Evolutionary conservation across 2,329 filamentous ascomycete genomes (phyloP).

Genomic region (Capronia coronata): DNA sequence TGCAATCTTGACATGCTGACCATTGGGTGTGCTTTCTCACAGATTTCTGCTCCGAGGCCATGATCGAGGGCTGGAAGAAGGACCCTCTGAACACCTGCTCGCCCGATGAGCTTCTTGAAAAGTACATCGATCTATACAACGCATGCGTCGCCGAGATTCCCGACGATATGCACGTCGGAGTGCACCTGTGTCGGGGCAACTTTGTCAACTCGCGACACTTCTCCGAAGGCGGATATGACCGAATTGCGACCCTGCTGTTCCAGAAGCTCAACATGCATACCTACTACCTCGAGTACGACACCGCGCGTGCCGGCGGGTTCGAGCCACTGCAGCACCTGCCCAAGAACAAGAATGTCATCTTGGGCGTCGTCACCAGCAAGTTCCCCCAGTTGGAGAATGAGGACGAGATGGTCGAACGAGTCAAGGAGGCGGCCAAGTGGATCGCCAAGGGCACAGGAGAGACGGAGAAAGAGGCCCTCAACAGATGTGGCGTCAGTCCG

Average conservation of each 20-base stretch:
- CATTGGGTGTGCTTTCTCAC: too few relatives aligned
- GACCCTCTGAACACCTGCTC: constrained; percentile 59
- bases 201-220: constrained; percentile 57
- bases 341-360: constrained; percentile 51
- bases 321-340: constrained; percentile 54
- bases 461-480: constrained; percentile 57
- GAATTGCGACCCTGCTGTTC: constrained; percentile 57
- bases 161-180: constrained; percentile 62
- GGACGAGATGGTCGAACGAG: constrained; percentile 50
- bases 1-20: too few relatives aligned
- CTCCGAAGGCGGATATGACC: constrained; percentile 56
- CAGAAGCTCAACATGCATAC: constrained; percentile 52
- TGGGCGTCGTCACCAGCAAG: constrained; percentile 56
- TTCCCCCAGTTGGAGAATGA: constrained; percentile 52
- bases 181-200: constrained; percentile 60
- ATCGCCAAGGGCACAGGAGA: constrained; percentile 58
- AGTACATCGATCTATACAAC: constrained; percentile 67
- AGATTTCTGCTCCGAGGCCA: constrained; percentile 63
- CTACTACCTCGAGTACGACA: constrained; percentile 60
- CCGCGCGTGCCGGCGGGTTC: constrained; percentile 53
- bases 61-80: constrained; percentile 58
- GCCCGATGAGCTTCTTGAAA: constrained; percentile 60
- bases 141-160: constrained; percentile 55
- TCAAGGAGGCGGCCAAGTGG: constrained; percentile 54
- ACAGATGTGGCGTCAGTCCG: constrained; percentile 57